A percentile compares a stretch with the other conserved stretches of the same genome.
Conservation (phyloP, 116 monocot species). For the Phalaenopsis hybrid region DNA sequence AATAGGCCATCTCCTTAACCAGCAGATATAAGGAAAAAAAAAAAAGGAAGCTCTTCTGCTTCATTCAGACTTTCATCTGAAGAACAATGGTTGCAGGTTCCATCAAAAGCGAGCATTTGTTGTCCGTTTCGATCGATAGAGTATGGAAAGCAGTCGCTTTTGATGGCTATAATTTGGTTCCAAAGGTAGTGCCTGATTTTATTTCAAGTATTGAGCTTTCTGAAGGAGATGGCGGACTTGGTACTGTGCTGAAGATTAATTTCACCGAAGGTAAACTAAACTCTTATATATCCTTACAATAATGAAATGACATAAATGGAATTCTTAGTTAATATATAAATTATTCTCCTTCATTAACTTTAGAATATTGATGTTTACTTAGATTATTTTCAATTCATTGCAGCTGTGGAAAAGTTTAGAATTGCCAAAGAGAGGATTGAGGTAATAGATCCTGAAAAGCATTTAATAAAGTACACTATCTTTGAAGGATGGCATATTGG, state of each 20-base stretch:
- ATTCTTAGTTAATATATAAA: neutral
- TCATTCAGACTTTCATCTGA: neutral
- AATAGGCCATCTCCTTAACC: neutral
- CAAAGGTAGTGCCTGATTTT: conserved; percentile 9
- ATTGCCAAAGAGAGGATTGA: neutral
- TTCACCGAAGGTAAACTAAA: neutral
- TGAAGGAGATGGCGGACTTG: conserved; percentile 23
- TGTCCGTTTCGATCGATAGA: neutral
- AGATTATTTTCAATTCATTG: neutral
- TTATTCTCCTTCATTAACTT: neutral
- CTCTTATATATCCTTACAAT: too few species aligned
- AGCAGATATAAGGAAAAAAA: too few species aligned
- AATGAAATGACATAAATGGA: neutral
- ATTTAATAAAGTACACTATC: conserved; percentile 5
- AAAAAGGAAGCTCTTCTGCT: neutral
- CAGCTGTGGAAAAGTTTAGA: conserved; percentile 3
- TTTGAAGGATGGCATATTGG: conserved; percentile 8
- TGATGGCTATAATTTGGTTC: conserved; percentile 9
- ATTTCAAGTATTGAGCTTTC: conserved; percentile 11
- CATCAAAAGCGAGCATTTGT: neutral
- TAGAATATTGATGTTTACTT: neutral
- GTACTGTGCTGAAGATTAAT: conserved; percentile 3
- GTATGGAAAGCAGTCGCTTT: conserved; percentile 15
- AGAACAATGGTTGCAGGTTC: conserved; percentile 6
- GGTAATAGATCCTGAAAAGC: neutral